phyloP scores from a whole-genome alignment of 345 rosid species.

The Ceriops zippeliana region DNA sequence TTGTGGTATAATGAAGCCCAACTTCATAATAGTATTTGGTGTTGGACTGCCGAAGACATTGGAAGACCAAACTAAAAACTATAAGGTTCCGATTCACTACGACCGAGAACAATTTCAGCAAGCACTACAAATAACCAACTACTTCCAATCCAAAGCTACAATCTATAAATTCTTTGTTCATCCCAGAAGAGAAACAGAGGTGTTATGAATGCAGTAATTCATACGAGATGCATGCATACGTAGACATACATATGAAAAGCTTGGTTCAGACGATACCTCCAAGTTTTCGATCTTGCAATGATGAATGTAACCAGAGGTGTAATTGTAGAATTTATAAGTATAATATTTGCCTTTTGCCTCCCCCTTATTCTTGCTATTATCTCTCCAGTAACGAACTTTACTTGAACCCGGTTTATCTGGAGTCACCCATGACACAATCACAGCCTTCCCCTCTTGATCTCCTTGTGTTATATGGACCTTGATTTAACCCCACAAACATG shows the following conservation, averaged over 20 bases:
- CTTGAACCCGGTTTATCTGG: slow-evolving; percentile 58
- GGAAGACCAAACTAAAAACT: neutral
- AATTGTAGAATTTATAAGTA: slow-evolving; percentile 54
- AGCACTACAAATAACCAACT: neutral
- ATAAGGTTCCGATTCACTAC: neutral
- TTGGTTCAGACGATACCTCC: slow-evolving; percentile 39
- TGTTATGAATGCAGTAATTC: neutral
- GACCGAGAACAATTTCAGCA: neutral
- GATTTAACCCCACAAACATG: slow-evolving; percentile 3
- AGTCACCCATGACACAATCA: slow-evolving; percentile 94
- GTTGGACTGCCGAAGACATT: slow-evolving; percentile 29
- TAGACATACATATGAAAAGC: no score
- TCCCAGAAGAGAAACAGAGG: neutral
- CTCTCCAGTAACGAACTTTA: slow-evolving; percentile 63
- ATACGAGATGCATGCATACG: no score
- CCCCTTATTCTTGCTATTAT: slow-evolving; percentile 37
- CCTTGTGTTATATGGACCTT: slow-evolving; percentile 95
- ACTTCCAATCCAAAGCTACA: neutral
- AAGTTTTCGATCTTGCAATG: slow-evolving; percentile 65
- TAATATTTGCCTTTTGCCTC: slow-evolving; percentile 45
- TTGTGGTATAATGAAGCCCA: slow-evolving; percentile 38
- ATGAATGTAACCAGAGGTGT: slow-evolving; percentile 83
- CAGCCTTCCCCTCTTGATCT: slow-evolving; percentile 70
- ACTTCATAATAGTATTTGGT: slow-evolving; percentile 55
- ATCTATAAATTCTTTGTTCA: neutral